Conservation (phyloP, 208 protist species). For the Wallacemonas sp. region DNA sequence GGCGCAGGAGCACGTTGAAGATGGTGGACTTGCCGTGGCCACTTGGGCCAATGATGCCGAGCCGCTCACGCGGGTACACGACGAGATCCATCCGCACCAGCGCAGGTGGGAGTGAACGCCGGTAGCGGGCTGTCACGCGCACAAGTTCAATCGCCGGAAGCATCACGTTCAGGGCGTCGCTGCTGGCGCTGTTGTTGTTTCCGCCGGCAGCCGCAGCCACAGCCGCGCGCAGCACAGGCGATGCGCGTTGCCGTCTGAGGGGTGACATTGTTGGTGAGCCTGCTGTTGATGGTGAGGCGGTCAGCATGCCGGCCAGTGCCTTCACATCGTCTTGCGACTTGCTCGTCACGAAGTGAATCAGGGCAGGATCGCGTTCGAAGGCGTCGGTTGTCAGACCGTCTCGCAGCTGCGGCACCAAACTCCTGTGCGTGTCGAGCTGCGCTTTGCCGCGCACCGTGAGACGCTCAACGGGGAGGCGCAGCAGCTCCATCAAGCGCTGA, state of each 20-base stretch:
- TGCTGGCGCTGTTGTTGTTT: neutral
- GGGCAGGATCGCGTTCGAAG: neutral
- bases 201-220: neutral
- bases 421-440: constrained; percentile 3
- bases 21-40: constrained; percentile 75
- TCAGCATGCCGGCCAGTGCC: neutral
- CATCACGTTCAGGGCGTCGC: constrained; percentile 13
- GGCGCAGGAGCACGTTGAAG: constrained; percentile 59
- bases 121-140: constrained; percentile 62
- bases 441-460: constrained; percentile 18
- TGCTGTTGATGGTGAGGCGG: neutral
- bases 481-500: constrained; percentile 54
- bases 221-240: neutral
- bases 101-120: constrained; percentile 43
- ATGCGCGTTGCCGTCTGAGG: neutral
- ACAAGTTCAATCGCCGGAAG: constrained; percentile 51
- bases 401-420: constrained; percentile 4
- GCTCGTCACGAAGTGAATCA: constrained; percentile 5
- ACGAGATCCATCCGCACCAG: constrained; percentile 48
- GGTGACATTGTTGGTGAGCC: neutral
- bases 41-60: constrained; percentile 60
- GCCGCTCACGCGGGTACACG: constrained; percentile 48
- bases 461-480: constrained; percentile 48
- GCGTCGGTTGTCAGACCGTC: constrained; percentile 1
- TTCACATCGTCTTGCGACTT: neutral